These are phyloP conservation scores for Penicillium sp. DNA, from an alignment of 2,329 filamentous ascomycete genomes.

Conservation along the genomic window DNA sequence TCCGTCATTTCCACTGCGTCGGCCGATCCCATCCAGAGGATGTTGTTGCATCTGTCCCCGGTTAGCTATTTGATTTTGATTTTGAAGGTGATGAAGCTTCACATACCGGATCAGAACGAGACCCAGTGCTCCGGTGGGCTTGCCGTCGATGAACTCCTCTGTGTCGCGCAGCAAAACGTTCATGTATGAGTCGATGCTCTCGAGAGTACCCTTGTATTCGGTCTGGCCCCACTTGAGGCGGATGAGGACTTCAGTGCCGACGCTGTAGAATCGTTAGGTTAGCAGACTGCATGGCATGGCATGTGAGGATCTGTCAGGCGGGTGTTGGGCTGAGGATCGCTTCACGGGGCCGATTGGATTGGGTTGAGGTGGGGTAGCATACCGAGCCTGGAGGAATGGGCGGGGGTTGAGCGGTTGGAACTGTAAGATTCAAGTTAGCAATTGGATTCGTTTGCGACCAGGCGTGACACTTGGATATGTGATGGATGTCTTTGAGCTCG, in stretches of 20 bases:
- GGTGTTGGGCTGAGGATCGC: background rate
- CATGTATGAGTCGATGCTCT: constrained; percentile 98
- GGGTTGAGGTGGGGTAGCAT: constrained; percentile 43
- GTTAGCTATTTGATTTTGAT: constrained; percentile 2
- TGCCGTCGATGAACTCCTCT: constrained; percentile 87
- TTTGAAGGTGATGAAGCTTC: background rate
- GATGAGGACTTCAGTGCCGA: constrained; percentile 87
- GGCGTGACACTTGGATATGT: background rate
- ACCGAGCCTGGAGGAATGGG: constrained; percentile 92
- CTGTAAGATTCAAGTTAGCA: constrained; percentile 39
- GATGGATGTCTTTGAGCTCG: constrained; percentile 10
- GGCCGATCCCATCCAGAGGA: constrained; percentile 79
- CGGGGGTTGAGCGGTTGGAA: constrained; percentile 96
- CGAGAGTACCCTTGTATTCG: constrained; percentile 91
- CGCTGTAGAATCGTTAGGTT: constrained; percentile 49
- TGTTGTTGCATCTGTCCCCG: constrained; percentile 80
- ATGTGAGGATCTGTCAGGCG: background rate
- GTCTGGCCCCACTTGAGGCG: constrained; percentile 97
- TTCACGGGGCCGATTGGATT: background rate
- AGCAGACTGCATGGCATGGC: background rate
- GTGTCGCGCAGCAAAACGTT: constrained; percentile 91
- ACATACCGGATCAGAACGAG: constrained; percentile 86
- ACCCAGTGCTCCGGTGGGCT: constrained; percentile 80
- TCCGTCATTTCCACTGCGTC: constrained; percentile 53
- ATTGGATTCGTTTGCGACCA: background rate